phyloP scores from a whole-genome alignment of 78 protist genomes.

The Dictyostelium capitatum region DNA sequence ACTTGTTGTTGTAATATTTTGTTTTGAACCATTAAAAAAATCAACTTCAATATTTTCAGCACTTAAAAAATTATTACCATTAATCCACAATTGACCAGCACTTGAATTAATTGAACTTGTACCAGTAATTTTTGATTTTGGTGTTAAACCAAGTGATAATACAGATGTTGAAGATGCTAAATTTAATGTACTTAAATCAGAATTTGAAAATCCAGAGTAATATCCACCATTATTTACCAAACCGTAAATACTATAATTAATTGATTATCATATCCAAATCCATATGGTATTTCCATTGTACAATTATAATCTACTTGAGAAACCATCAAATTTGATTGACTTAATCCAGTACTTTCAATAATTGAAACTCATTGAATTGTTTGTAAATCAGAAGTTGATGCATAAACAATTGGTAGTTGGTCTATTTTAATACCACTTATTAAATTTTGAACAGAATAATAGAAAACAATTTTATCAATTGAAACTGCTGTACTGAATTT shows the following conservation, averaged over 20 bases:
- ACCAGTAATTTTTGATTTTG: neutral
- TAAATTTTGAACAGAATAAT: neutral
- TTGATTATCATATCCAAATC: conserved; percentile 14
- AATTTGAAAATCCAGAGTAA: neutral
- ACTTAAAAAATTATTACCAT: neutral
- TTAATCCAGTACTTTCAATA: neutral
- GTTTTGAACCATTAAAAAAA: neutral
- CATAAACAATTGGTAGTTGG: neutral
- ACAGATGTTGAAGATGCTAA: too few relatives aligned
- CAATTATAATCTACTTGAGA: neutral
- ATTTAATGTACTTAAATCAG: neutral
- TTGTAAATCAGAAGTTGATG: neutral
- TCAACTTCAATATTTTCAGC: neutral
- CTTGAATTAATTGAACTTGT: neutral
- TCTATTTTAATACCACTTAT: neutral
- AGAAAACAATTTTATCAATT: too few relatives aligned
- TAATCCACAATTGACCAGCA: neutral
- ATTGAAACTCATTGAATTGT: neutral
- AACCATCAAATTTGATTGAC: too few relatives aligned
- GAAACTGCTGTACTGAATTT: too few relatives aligned
- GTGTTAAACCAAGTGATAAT: too few relatives aligned
- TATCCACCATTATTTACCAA: neutral
- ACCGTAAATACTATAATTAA: neutral
- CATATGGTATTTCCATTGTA: neutral
- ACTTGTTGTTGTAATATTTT: neutral